These are phyloP conservation scores for Phaeosphaeriaceae sp. DNA, from an alignment of 2,329 filamentous ascomycete species.

Conservation along the genomic window DNA sequence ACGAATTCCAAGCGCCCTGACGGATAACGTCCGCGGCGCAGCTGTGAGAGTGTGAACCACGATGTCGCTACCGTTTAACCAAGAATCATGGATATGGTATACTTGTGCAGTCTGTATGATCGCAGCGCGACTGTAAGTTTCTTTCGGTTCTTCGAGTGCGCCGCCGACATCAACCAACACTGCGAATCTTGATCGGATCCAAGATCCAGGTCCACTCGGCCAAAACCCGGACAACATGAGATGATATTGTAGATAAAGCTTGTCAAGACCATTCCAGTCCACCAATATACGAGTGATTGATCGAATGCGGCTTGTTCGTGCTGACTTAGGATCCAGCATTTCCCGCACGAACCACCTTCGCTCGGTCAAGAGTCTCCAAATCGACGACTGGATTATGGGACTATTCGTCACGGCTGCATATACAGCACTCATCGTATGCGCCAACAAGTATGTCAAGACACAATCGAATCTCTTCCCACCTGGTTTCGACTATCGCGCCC, in stretches of 20 bases:
- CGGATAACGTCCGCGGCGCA: constrained; percentile 15
- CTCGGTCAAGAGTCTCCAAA: constrained; percentile 56
- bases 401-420: constrained; percentile 58
- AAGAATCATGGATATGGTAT: constrained; percentile 59
- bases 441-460: constrained; percentile 52
- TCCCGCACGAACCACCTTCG: constrained; percentile 56
- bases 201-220: background rate
- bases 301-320: no score
- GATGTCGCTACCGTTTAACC: constrained; percentile 39
- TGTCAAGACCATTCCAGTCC: background rate
- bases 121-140: constrained; percentile 51
- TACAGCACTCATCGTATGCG: constrained; percentile 58
- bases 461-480: constrained; percentile 55
- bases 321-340: constrained; percentile 36
- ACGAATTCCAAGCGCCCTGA: constrained; percentile 19
- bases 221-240: background rate
- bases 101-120: constrained; percentile 51
- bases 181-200: background rate
- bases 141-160: constrained; percentile 1
- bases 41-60: constrained; percentile 1
- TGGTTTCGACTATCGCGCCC: constrained; percentile 53
- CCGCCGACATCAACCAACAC: background rate
- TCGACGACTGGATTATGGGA: constrained; percentile 65
- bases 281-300: background rate
- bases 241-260: background rate